These are phyloP conservation scores for Sporothrix globosa DNA, from an alignment of 2,329 filamentous ascomycete species.

Conservation along the genomic window DNA sequence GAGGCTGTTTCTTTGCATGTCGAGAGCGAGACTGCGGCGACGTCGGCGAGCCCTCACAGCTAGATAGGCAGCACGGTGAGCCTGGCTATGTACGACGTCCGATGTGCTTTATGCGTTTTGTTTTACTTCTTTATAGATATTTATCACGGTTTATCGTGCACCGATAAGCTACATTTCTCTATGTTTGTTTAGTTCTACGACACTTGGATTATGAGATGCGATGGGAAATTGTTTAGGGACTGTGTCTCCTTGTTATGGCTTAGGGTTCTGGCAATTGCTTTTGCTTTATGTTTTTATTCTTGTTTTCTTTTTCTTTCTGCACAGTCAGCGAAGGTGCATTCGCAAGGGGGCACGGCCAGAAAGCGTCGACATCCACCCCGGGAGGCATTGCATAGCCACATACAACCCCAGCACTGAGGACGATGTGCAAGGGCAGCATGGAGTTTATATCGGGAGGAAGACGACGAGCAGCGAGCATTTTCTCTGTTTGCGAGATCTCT, in stretches of 20 bases:
- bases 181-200: slow-evolving; percentile 11
- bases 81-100: not conserved
- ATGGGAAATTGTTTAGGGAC: not conserved
- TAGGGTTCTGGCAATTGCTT: not conserved
- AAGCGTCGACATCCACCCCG: slow-evolving; percentile 9
- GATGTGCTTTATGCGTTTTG: not conserved
- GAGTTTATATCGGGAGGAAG: slow-evolving; percentile 14
- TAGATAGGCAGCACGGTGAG: not conserved
- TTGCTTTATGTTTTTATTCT: not conserved
- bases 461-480: not conserved
- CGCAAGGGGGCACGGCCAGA: not conserved
- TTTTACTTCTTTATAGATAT: not conserved
- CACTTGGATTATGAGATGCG: slow-evolving; percentile 14
- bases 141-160: not conserved
- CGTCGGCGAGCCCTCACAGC: not conserved
- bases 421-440: not conserved
- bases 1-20: slow-evolving; percentile 56
- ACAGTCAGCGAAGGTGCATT: slow-evolving; percentile 19
- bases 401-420: not conserved
- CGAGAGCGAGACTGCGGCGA: not conserved
- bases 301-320: not conserved
- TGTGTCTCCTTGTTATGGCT: not conserved
- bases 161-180: not conserved
- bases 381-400: slow-evolving; percentile 12
- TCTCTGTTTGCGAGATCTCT: not conserved